phyloP scores from a whole-genome alignment of 768 basidiomycete species.

The Pholiota molesta region DNA sequence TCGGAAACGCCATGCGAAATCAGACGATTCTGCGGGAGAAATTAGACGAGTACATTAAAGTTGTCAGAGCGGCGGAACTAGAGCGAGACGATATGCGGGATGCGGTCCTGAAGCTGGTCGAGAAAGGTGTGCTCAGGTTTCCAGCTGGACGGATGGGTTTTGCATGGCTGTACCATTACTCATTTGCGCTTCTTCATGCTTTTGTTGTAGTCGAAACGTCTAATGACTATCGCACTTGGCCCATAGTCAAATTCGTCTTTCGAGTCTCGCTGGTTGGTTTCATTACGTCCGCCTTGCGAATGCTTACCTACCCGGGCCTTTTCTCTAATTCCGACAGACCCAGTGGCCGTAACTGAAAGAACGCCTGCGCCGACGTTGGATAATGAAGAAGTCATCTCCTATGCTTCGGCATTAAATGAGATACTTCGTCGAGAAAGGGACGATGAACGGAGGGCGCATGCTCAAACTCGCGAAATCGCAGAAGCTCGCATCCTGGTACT shows the following conservation, averaged over 20 bases:
- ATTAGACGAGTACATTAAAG: slow-evolving; percentile 35
- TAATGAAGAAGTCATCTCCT: slow-evolving; percentile 35
- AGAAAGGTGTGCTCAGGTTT: slow-evolving; percentile 53
- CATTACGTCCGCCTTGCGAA: neutral
- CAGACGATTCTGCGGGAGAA: slow-evolving; percentile 39
- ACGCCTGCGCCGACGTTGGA: neutral
- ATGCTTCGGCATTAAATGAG: slow-evolving; percentile 47
- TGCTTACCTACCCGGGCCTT: neutral
- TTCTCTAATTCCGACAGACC: neutral
- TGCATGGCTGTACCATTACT: slow-evolving; percentile 1
- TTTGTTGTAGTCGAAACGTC: slow-evolving; percentile 43
- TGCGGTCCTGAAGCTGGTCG: slow-evolving; percentile 52
- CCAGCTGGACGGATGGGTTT: slow-evolving; percentile 7
- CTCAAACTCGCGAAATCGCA: slow-evolving; percentile 38
- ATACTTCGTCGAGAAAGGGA: slow-evolving; percentile 46
- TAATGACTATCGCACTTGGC: slow-evolving; percentile 49
- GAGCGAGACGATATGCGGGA: slow-evolving; percentile 59
- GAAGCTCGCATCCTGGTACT: slow-evolving; percentile 46
- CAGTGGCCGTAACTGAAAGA: neutral
- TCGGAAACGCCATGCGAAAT: slow-evolving; percentile 33
- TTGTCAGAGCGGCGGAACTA: slow-evolving; percentile 38
- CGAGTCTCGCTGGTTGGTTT: slow-evolving; percentile 45
- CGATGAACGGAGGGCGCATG: slow-evolving; percentile 45
- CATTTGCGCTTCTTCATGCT: neutral
- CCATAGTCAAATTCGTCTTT: slow-evolving; percentile 43